These are phyloP conservation scores for Phytophthora megakarya DNA, from an alignment of 352 stramenopile species.

Conservation along the genomic window DNA sequence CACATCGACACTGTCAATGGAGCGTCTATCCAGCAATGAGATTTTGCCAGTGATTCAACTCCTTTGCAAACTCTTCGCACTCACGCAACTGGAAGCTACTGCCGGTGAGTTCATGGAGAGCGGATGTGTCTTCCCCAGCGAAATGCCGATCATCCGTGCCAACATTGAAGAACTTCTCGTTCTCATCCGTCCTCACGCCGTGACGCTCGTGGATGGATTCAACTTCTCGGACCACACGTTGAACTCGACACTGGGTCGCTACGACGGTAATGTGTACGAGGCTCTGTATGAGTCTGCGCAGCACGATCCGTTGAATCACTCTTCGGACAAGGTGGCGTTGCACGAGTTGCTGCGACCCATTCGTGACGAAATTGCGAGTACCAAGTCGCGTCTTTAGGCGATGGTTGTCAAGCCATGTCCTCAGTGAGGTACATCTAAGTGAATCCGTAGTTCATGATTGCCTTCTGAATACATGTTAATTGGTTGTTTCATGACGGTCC, in stretches of 20 bases:
- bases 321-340: conserved; percentile 66
- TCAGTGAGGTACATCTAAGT: neutral
- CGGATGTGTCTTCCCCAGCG: conserved; percentile 44
- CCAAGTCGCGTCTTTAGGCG: conserved; percentile 41
- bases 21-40: neutral
- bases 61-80: conserved; percentile 73
- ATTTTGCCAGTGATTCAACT: conserved; percentile 50
- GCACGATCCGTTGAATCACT: conserved; percentile 66
- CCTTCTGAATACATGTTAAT: neutral
- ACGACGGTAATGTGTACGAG: conserved; percentile 79
- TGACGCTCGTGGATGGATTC: conserved; percentile 77
- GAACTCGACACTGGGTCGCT: conserved; percentile 78
- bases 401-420: neutral
- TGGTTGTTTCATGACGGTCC: neutral
- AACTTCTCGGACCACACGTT: conserved; percentile 77
- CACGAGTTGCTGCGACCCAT: conserved; percentile 68
- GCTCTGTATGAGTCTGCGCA: conserved; percentile 63
- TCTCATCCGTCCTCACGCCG: conserved; percentile 66
- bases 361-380: conserved; percentile 44
- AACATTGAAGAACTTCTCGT: conserved; percentile 57
- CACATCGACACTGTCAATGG: neutral
- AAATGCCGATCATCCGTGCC: conserved; percentile 55
- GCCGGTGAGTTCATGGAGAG: conserved; percentile 74
- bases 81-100: conserved; percentile 70
- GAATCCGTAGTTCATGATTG: neutral